Percentiles rank a stretch among this genome's conserved stretches.
These are phyloP conservation scores for Astragalus glycyphyllos DNA, from an alignment of 306 rosid genomes.

Conservation along the genomic window DNA sequence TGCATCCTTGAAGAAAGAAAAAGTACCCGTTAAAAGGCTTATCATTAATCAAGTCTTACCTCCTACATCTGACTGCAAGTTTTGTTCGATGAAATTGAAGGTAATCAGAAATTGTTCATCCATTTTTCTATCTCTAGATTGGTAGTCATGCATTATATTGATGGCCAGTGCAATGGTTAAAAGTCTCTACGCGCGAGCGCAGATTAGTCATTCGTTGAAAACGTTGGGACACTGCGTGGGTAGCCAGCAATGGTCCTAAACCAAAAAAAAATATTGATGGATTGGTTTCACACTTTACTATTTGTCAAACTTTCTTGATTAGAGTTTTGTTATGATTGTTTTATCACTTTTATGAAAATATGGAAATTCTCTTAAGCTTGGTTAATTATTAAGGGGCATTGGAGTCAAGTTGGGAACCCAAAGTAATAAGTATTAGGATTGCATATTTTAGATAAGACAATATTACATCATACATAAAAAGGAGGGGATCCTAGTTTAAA, in stretches of 20 bases:
- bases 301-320: background rate
- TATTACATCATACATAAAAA: conserved; percentile 1
- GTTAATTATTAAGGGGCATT: background rate
- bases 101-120: conserved; percentile 41
- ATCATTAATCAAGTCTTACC: conserved; percentile 82
- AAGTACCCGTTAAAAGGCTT: conserved; percentile 73
- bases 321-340: conserved; percentile 22
- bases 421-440: background rate
- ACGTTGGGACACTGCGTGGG: too few relatives aligned
- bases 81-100: conserved; percentile 83
- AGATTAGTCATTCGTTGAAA: too few relatives aligned
- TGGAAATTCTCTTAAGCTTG: background rate
- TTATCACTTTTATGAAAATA: background rate
- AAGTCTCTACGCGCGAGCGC: too few relatives aligned
- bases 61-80: conserved; percentile 79
- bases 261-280: too few relatives aligned
- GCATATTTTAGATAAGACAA: background rate
- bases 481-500: background rate
- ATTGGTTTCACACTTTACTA: conserved; percentile 19
- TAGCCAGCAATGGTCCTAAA: too few relatives aligned
- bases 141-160: background rate
- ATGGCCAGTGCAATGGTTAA: too few relatives aligned
- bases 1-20: conserved; percentile 80
- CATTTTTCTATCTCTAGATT: conserved; percentile 13
- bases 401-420: background rate